Evolutionary conservation across 768 basidiomycete genomes (phyloP).

Genomic region (Pholiota conissans): DNA sequence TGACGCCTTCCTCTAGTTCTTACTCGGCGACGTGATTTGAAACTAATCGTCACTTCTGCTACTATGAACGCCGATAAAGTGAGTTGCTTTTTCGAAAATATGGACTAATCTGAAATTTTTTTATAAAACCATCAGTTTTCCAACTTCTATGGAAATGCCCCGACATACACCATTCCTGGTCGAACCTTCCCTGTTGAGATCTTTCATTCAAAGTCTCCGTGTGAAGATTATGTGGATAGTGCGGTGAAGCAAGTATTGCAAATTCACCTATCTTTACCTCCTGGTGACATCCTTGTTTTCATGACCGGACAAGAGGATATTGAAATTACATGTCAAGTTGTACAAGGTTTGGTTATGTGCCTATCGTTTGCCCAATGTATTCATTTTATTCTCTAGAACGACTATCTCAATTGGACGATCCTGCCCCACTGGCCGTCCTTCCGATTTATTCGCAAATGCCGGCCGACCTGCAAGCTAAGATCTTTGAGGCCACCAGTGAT

Average conservation of each 20-base stretch:
- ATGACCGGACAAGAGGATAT: conserved; percentile 99
- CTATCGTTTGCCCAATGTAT: conserved; percentile 1
- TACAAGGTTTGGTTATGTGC: conserved; percentile 63
- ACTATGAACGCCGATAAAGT: conserved; percentile 99
- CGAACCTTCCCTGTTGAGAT: conserved; percentile 98
- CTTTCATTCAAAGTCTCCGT: conserved; percentile 95
- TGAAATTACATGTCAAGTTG: conserved; percentile 92
- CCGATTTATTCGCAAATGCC: conserved; percentile 99
- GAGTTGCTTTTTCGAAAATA: conserved; percentile 8
- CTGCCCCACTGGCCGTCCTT: conserved; percentile 82
- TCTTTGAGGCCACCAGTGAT: conserved; percentile 92
- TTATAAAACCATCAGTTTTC: conserved; percentile 95
- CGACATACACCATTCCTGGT: conserved; percentile 86
- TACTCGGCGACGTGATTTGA: conserved; percentile 88
- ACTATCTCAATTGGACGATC: conserved; percentile 88
- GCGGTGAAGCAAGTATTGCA: conserved; percentile 98
- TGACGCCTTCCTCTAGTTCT: conserved; percentile 50
- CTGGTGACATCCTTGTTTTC: conserved; percentile 95
- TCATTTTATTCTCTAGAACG: conserved; percentile 62
- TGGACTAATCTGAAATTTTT: background rate
- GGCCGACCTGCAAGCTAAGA: conserved; percentile 96
- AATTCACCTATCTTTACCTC: conserved; percentile 91
- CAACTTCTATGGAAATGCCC: conserved; percentile 91
- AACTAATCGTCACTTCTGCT: conserved; percentile 96
- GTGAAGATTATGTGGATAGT: conserved; percentile 98